These are phyloP conservation scores for Thinopyrum obtusiflorum DNA, from an alignment of 202 grass and related monocot genomes.

Conservation along the genomic window DNA sequence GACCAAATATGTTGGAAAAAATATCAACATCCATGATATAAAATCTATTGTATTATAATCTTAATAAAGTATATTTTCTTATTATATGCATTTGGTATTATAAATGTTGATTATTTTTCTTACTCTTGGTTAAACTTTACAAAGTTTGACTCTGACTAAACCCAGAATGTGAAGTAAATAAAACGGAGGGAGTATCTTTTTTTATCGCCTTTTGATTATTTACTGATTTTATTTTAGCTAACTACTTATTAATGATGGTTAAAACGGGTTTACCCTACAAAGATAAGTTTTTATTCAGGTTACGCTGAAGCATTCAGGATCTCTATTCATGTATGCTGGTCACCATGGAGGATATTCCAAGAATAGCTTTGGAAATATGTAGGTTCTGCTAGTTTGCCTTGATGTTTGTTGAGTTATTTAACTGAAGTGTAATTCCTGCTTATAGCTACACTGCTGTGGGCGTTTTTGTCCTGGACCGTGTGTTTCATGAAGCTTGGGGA, in stretches of 20 bases:
- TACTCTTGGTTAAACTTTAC: too few species aligned
- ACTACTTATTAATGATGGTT: constrained; percentile 13
- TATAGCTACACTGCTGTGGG: constrained; percentile 86
- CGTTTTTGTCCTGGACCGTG: constrained; percentile 63
- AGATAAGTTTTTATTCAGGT: constrained; percentile 47
- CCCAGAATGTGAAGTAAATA: too few species aligned
- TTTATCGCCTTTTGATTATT: constrained; percentile 2
- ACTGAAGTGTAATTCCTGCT: constrained; percentile 37
- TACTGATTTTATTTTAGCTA: not conserved
- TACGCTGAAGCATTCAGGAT: constrained; percentile 92
- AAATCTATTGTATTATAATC: too few species aligned
- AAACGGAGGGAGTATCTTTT: not conserved
- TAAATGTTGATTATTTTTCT: too few species aligned
- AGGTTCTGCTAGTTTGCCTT: constrained; percentile 25
- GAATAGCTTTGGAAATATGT: constrained; percentile 97
- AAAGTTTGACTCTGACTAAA: too few species aligned
- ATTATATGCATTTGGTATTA: too few species aligned
- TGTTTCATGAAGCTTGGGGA: constrained; percentile 87
- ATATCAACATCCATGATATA: too few species aligned
- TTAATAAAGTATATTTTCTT: too few species aligned
- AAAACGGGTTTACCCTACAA: constrained; percentile 24
- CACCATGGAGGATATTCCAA: constrained; percentile 83
- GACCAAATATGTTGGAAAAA: too few species aligned
- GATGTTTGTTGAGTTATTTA: constrained; percentile 13
- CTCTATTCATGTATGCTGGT: constrained; percentile 96